phyloP scores from a whole-genome alignment of 441 rosid genomes.

The Croton laevigatus region DNA sequence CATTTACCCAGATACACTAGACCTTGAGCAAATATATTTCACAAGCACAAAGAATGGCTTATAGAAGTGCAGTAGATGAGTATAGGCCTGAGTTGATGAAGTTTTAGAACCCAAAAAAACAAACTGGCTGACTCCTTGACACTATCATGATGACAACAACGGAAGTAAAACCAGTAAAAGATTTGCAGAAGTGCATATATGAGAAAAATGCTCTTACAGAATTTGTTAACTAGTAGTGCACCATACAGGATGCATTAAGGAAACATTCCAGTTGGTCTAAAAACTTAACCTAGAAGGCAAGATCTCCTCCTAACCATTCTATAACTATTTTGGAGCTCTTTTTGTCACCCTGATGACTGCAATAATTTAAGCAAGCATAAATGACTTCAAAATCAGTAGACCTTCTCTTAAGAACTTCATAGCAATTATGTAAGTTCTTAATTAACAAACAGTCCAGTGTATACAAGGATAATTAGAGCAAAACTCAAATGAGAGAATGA shows the following conservation, averaged over 20 bases:
- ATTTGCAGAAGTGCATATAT: not conserved
- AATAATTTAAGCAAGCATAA: not conserved
- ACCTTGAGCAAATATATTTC: not conserved
- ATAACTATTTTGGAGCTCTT: not conserved
- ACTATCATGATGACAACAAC: not conserved
- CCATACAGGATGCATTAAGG: not conserved
- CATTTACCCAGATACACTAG: not conserved
- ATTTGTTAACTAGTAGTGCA: not conserved
- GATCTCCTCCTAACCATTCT: not conserved
- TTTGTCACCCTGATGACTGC: not conserved
- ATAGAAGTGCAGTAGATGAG: not conserved
- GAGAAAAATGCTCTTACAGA: not conserved
- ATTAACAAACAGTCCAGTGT: not conserved
- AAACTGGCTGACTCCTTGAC: not conserved
- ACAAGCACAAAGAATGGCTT: not conserved
- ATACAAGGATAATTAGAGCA: not conserved
- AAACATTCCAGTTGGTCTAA: not conserved
- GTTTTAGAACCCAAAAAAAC: not conserved
- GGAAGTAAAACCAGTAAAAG: not conserved
- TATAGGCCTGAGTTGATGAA: not conserved
- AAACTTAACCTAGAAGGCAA: not conserved
- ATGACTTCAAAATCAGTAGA: not conserved
- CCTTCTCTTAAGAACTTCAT: not conserved
- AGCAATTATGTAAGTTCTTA: not conserved
- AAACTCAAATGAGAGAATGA: not conserved